These are phyloP conservation scores for Coemansia asiatica DNA, from an alignment of 192 early-diverging fungal species.

Conservation along the genomic window DNA sequence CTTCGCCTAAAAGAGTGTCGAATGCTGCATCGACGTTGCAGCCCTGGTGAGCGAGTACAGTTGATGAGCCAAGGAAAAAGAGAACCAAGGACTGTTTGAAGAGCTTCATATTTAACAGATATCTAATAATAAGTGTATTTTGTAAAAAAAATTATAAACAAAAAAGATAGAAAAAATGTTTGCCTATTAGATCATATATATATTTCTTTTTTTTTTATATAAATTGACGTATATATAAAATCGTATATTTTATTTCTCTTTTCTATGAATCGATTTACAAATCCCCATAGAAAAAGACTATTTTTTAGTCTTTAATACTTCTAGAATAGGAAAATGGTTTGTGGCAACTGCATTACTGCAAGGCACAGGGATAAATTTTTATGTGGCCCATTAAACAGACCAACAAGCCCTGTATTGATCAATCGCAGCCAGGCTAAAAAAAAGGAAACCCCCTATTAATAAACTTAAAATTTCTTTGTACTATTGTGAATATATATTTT, in stretches of 20 bases:
- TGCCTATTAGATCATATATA: no score
- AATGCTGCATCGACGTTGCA: constrained; percentile 32
- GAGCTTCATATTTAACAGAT: constrained; percentile 18
- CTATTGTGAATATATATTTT: neutral
- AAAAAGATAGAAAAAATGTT: no score
- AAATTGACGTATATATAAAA: no score
- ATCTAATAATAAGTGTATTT: no score
- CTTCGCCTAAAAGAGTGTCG: constrained; percentile 20
- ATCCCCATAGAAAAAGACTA: neutral
- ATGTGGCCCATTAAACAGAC: no score
- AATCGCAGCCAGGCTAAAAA: constrained; percentile 7
- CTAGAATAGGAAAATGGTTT: no score
- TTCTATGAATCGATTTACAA: neutral
- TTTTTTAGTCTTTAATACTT: no score
- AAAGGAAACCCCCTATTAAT: no score
- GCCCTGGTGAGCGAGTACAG: constrained; percentile 24
- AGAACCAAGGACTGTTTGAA: neutral
- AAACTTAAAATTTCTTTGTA: no score
- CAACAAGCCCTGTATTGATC: constrained; percentile 5
- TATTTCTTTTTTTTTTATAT: neutral
- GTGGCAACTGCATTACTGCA: no score
- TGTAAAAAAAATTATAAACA: neutral
- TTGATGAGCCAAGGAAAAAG: neutral
- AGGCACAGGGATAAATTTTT: no score
- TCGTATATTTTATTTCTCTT: no score